These are phyloP conservation scores for Candida silvicultrix DNA, from an alignment of 805 yeast genomes.

Conservation along the genomic window DNA sequence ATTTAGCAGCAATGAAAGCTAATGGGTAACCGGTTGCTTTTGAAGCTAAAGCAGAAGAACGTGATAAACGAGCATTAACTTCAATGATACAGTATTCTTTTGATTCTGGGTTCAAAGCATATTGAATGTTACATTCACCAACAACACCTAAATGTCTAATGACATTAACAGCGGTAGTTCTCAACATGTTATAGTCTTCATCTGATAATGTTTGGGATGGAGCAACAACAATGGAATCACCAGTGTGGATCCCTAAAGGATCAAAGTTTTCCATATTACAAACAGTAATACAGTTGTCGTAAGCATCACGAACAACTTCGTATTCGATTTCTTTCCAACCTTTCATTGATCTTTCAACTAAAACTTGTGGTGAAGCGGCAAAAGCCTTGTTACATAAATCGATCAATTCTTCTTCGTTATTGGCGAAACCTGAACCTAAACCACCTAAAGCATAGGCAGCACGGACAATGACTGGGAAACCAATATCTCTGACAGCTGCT, in stretches of 20 bases:
- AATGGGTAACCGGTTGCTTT: slow-evolving; percentile 98
- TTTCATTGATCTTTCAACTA: slow-evolving; percentile 94
- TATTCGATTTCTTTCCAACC: slow-evolving; percentile 99
- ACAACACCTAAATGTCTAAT: slow-evolving; percentile 97
- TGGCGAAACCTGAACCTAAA: slow-evolving; percentile 96
- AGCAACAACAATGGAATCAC: slow-evolving; percentile 98
- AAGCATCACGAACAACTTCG: slow-evolving; percentile 97
- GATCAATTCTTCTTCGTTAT: slow-evolving; percentile 74
- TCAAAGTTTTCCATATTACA: slow-evolving; percentile 99
- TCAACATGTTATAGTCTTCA: slow-evolving; percentile 95
- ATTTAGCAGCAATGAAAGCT: slow-evolving; percentile 96
- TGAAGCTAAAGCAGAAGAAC: slow-evolving; percentile 98
- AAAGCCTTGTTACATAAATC: slow-evolving; percentile 86
- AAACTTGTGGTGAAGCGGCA: slow-evolving; percentile 93
- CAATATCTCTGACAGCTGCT: slow-evolving; percentile 76
- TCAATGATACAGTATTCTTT: slow-evolving; percentile 96
- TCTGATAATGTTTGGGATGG: slow-evolving; percentile 97
- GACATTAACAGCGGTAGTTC: slow-evolving; percentile 96
- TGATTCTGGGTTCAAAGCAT: slow-evolving; percentile 89
- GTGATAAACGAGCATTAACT: slow-evolving; percentile 94
- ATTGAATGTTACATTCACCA: slow-evolving; percentile 98
- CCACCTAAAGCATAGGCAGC: slow-evolving; percentile 98
- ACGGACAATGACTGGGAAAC: slow-evolving; percentile 94
- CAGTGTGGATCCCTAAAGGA: slow-evolving; percentile 97
- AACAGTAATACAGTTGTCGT: slow-evolving; percentile 96